Evolutionary conservation across 164 flowering plant genomes (phyloP), one percentile per base, ranked within the genome.

Genomic region (Akebia trifoliata): DNA sequence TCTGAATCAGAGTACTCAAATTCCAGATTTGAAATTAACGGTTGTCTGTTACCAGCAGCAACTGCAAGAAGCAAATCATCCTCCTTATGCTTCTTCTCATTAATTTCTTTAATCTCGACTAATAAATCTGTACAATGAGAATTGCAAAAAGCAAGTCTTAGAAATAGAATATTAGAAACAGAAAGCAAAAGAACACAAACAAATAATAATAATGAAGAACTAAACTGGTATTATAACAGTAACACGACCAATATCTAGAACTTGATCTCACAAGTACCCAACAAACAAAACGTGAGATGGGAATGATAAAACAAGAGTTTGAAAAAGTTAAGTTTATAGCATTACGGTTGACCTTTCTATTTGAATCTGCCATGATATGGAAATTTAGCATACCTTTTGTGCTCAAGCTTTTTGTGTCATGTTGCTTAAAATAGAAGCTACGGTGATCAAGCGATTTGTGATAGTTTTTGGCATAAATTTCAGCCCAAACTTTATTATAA

Each of bases 341-440:
- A n/a, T n/a, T n/a, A n/a, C n/a, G n/a, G n/a, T n/a, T n/a, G n/a
- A n/a, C n/a, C n/a, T n/a, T n/a, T n/a, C n/a, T n/a, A n/a, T n/a
- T n/a, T n/a, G n/a, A n/a, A n/a, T n/a, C n/a, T n/a, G n/a, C n/a
- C n/a, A n/a, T n/a, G n/a, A n/a, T n/a, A n/a, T n/a, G 24, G 21
- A 50, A n/a, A 51, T 34, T 48, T 52, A 46, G 35, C 59, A 47
- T 76, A 87, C 99, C 90, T 87, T 93, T 93, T 35, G 88, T 70
- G 69, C 96, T 84, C 80, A 84, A 80, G 75, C 86, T 90, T 80
- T 93, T 93, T 45, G 94, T 69, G 60, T 93, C 99, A 60, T 93
- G 99, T 71, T 93, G 99, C 83, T 93, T 93, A 68, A 93, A 93
- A 68, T 93, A 90, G 77, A 93, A 90, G 72, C 99, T 90, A 15